Base-by-base conservation (phyloP, 2,329 filamentous ascomycete species). In the Aspergillus amoenus region DNA sequence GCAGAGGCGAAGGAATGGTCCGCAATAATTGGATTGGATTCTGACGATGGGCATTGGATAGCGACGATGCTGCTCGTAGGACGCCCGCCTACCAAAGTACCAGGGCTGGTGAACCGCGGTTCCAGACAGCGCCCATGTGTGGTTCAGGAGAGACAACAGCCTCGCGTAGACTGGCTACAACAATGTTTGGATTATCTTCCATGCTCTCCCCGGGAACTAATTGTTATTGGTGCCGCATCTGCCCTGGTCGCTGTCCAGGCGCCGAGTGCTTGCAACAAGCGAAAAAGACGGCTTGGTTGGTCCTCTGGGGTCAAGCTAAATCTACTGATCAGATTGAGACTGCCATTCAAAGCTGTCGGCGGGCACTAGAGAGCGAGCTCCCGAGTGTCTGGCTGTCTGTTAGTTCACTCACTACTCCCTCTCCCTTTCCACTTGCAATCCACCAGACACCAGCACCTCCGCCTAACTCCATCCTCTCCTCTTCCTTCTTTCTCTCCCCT, bases 261-360 rank as follows among this genome's bases (percentile, higher is more conserved):
- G 47, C 46, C 27, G 27, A 30, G 27, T 56, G 45, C 43, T 41
- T 40, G 32, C 5, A 30, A 47, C 8, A 47, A n/a, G 44, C 44
- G 17, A 47, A 34, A 30, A 47, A 15, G 30, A 32, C 44, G 27
- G 37, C 41, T 13, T 56, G 53, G 53, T 56, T 56, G 53, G 53
- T 24, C 39, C 37, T 49, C 45, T 55, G 46, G 40, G 27, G 50
- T 55, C 53, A 55, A 50, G 48, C 53, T 55, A 55, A 55, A 49
- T 55, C 53, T 48, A 45, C 42, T 39, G 30, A 52, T 52, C 50
- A 27, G 50, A 52, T 52, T 34, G 50, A 27, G 30, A 52, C 18
- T 45, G 8, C 50, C 27, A 52, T 44, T 52, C 27, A 45, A 45
- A 24, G 37, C 15, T 44, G 24, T 52, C n/a, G 34, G 47, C 11